Evolutionary conservation across 768 basidiomycete species (phyloP).

Genomic region (Hemileccinum rubropunctum): DNA sequence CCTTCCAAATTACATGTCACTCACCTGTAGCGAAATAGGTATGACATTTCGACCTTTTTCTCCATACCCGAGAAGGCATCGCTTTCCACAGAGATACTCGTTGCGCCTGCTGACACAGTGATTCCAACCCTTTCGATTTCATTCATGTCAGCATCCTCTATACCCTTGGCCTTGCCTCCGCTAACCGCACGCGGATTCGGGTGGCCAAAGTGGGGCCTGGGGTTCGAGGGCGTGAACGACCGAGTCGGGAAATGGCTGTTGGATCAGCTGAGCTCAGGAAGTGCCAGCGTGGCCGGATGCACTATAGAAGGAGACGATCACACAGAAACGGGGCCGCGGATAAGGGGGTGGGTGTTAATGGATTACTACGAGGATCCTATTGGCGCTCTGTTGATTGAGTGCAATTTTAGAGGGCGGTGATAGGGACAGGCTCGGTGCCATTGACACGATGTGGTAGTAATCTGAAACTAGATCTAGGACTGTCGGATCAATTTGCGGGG

Average conservation of each 20-base stretch:
- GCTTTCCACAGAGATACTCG: conserved; percentile 52
- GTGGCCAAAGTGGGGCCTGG: conserved; percentile 72
- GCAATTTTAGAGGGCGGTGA: conserved; percentile 58
- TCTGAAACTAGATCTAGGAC: background rate
- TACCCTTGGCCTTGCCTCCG: conserved; percentile 79
- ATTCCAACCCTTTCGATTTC: conserved; percentile 64
- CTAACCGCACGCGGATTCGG: conserved; percentile 80
- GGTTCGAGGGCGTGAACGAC: conserved; percentile 84
- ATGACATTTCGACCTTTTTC: conserved; percentile 74
- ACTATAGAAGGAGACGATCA: too few species aligned
- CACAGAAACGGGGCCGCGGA: conserved; percentile 36
- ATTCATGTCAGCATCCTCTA: conserved; percentile 76
- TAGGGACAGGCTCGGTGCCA: too few species aligned
- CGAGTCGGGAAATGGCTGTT: conserved; percentile 73
- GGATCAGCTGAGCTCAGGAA: conserved; percentile 37
- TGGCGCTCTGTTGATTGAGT: conserved; percentile 64
- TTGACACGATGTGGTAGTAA: too few species aligned
- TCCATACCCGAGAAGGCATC: conserved; percentile 80
- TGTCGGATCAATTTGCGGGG: background rate
- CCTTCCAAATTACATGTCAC: background rate
- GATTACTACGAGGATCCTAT: conserved; percentile 68
- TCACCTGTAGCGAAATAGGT: conserved; percentile 47
- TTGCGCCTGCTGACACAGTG: conserved; percentile 35
- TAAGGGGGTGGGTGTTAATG: conserved; percentile 75
- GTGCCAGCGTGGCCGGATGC: background rate